These are phyloP conservation scores for Kappamyces sp. DNA, from an alignment of 192 early-diverging fungal species.

Conservation along the genomic window DNA sequence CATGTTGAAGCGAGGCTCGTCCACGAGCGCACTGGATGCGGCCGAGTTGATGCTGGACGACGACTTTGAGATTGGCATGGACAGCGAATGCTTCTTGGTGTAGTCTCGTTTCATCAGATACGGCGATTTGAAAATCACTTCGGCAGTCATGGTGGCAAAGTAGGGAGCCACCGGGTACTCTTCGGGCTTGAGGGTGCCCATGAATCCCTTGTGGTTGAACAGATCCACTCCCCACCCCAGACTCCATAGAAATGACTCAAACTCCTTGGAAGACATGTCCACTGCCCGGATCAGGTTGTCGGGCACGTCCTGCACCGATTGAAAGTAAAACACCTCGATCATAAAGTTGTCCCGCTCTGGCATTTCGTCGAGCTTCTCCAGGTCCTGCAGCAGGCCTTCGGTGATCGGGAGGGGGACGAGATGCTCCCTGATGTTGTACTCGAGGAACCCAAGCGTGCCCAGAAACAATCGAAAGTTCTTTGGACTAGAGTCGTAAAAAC, in stretches of 20 bases:
- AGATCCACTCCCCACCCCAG: constrained; percentile 38
- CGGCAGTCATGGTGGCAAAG: constrained; percentile 58
- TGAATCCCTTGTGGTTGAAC: constrained; percentile 57
- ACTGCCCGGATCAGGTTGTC: constrained; percentile 46
- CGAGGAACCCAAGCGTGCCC: constrained; percentile 60
- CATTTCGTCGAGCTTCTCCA: constrained; percentile 57
- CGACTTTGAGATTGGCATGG: constrained; percentile 32
- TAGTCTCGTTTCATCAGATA: constrained; percentile 28
- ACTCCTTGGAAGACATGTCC: constrained; percentile 45
- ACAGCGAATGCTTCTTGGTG: not conserved
- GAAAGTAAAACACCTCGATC: constrained; percentile 58
- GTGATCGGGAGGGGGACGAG: constrained; percentile 62
- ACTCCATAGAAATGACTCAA: constrained; percentile 56
- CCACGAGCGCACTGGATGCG: no score
- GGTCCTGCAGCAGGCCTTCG: constrained; percentile 54
- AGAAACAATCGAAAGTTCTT: constrained; percentile 56
- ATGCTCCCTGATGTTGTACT: constrained; percentile 49
- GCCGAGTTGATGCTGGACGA: not conserved
- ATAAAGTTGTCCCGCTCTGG: constrained; percentile 72
- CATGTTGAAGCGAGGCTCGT: not conserved
- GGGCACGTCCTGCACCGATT: constrained; percentile 42
- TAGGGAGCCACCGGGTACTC: constrained; percentile 62
- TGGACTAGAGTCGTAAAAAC: constrained; percentile 24
- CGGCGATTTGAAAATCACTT: constrained; percentile 69
- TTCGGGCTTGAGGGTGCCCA: constrained; percentile 45